Evolutionary conservation across 2,329 filamentous ascomycete species (phyloP).

Genomic region (Sarocladium brachiariae): DNA sequence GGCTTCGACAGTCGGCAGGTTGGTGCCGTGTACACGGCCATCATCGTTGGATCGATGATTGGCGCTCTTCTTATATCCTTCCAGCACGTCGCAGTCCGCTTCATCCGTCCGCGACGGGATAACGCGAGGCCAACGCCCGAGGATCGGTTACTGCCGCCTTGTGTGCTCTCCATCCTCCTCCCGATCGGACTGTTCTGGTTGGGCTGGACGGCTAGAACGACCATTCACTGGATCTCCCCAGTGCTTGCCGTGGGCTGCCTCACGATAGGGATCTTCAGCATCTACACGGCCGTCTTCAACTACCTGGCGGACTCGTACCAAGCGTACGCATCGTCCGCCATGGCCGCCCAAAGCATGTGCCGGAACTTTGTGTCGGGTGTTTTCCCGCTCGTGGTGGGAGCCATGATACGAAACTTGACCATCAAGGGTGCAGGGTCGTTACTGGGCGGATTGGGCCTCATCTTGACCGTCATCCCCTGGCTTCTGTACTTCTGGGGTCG

Average conservation of each 20-base stretch:
- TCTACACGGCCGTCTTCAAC: conserved; percentile 88
- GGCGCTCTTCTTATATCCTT: conserved; percentile 48
- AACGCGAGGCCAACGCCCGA: conserved; percentile 42
- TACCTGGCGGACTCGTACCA: conserved; percentile 88
- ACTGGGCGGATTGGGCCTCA: conserved; percentile 51
- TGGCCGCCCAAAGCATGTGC: conserved; percentile 72
- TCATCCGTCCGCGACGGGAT: conserved; percentile 39
- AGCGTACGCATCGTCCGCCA: conserved; percentile 73
- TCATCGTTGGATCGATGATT: conserved; percentile 32
- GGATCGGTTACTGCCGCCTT: conserved; percentile 56
- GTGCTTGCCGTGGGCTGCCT: conserved; percentile 62
- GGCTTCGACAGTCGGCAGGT: conserved; percentile 53
- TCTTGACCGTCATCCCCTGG: conserved; percentile 61
- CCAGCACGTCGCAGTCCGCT: conserved; percentile 35
- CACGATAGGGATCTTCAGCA: conserved; percentile 77
- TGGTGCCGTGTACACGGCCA: conserved; percentile 26
- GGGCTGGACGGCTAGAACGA: conserved; percentile 49
- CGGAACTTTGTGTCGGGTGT: conserved; percentile 58
- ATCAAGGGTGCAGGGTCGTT: conserved; percentile 56
- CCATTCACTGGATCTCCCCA: not conserved
- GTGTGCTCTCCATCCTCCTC: conserved; percentile 53
- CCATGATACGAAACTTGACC: conserved; percentile 53
- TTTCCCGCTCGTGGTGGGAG: conserved; percentile 55
- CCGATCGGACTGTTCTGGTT: conserved; percentile 66
- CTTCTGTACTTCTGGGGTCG: conserved; percentile 58